Evolutionary conservation across 2,329 filamentous ascomycete genomes (phyloP).

Genomic region (Aspergillus pseudoviridinutans): DNA sequence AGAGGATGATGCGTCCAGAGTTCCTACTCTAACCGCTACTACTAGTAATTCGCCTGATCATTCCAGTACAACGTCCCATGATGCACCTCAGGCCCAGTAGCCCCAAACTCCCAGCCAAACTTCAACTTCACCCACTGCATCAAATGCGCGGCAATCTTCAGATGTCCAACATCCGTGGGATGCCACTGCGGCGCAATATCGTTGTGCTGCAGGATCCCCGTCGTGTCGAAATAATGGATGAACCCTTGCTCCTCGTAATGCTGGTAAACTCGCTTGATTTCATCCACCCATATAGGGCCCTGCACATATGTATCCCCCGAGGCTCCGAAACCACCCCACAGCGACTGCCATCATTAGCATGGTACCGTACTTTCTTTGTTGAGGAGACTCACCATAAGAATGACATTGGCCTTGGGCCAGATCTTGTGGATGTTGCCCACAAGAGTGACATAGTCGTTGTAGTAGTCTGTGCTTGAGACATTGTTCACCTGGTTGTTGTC

Average conservation of each 20-base stretch:
- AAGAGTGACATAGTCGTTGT: constrained; percentile 37
- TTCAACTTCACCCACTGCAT: constrained; percentile 54
- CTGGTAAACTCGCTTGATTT: constrained; percentile 42
- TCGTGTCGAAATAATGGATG: constrained; percentile 52
- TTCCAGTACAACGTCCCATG: constrained; percentile 54
- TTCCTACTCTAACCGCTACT: no score
- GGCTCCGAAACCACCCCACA: constrained; percentile 52
- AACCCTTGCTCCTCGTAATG: constrained; percentile 2
- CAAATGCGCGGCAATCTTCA: constrained; percentile 58
- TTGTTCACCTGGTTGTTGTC: constrained; percentile 41
- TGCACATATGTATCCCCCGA: constrained; percentile 50
- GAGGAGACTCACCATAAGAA: constrained; percentile 31
- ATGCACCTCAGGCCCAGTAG: constrained; percentile 50
- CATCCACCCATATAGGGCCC: constrained; percentile 45
- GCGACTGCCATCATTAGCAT: constrained; percentile 33
- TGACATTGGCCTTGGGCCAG: constrained; percentile 41
- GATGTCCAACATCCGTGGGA: constrained; percentile 57
- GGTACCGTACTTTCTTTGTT: no score
- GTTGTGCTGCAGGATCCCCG: constrained; percentile 58
- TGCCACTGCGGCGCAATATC: constrained; percentile 57
- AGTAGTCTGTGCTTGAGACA: constrained; percentile 34
- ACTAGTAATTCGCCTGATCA: constrained; percentile 43
- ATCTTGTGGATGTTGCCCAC: constrained; percentile 37
- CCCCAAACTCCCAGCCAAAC: constrained; percentile 54
- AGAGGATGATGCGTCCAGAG: no score